These are phyloP conservation scores for Russula dissimulans DNA, from an alignment of 768 basidiomycete genomes.

Conservation along the genomic window DNA sequence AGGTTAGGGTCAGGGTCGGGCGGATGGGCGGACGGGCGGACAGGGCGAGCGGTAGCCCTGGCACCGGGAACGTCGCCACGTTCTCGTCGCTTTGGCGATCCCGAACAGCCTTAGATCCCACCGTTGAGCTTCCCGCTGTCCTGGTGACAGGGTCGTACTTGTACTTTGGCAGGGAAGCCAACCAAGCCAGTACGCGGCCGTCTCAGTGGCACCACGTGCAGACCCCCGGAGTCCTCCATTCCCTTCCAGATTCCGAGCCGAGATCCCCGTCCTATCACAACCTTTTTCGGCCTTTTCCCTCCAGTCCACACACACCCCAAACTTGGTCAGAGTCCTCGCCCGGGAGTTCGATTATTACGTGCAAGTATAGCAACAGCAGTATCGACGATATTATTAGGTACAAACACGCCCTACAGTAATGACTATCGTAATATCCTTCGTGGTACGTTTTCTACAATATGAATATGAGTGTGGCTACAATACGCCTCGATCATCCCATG, in stretches of 20 bases:
- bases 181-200: neutral
- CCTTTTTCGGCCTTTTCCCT: neutral
- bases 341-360: conserved; percentile 7
- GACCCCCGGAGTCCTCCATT: neutral
- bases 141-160: conserved; percentile 12
- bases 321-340: neutral
- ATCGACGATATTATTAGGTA: conserved; percentile 12
- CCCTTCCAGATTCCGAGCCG: conserved; percentile 13
- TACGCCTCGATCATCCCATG: conserved; percentile 4
- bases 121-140: conserved; percentile 2
- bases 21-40: too few relatives aligned
- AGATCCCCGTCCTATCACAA: conserved; percentile 1
- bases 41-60: too few relatives aligned
- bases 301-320: neutral
- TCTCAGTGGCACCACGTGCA: neutral
- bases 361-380: neutral
- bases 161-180: conserved; percentile 3
- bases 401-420: conserved; percentile 3
- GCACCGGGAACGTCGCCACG: conserved; percentile 1
- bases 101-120: conserved; percentile 3
- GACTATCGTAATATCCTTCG: conserved; percentile 12
- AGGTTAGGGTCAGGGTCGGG: neutral
- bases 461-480: neutral
- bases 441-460: conserved; percentile 8
- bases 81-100: conserved; percentile 16